These are phyloP conservation scores for Monosporascus cannonballus DNA, from an alignment of 2,329 filamentous ascomycete genomes.

Conservation along the genomic window DNA sequence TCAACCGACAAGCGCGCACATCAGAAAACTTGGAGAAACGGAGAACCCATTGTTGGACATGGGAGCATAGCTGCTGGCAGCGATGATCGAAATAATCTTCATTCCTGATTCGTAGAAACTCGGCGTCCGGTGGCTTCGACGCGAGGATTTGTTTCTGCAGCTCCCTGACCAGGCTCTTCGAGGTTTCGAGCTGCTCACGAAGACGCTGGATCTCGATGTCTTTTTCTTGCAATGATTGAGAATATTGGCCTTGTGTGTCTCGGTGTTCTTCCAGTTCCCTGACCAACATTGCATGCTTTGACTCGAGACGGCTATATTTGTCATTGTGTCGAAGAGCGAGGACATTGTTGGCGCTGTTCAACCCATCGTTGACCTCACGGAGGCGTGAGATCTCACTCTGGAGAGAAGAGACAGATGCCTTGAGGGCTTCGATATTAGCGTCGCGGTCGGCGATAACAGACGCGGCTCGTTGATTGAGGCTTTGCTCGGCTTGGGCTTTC, in stretches of 20 bases:
- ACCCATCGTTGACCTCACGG: slow-evolving; percentile 73
- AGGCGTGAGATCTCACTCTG: slow-evolving; percentile 77
- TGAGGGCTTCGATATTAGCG: slow-evolving; percentile 77
- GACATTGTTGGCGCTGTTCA: slow-evolving; percentile 71
- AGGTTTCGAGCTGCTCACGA: slow-evolving; percentile 69
- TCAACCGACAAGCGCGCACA: slow-evolving; percentile 77
- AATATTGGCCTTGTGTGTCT: slow-evolving; percentile 55
- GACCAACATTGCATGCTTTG: slow-evolving; percentile 58
- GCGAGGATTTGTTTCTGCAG: slow-evolving; percentile 54
- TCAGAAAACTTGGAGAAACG: slow-evolving; percentile 98
- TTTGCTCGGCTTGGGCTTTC: slow-evolving; percentile 62
- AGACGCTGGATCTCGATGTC: slow-evolving; percentile 77
- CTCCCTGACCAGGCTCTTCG: slow-evolving; percentile 55
- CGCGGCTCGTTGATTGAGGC: slow-evolving; percentile 58
- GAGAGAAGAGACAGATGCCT: slow-evolving; percentile 70
- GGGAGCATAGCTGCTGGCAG: slow-evolving; percentile 90
- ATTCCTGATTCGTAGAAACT: slow-evolving; percentile 74
- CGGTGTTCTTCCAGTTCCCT: slow-evolving; percentile 66
- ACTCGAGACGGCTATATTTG: slow-evolving; percentile 61
- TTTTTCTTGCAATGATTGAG: slow-evolving; percentile 67
- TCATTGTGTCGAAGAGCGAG: slow-evolving; percentile 71
- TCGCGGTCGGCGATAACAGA: slow-evolving; percentile 74
- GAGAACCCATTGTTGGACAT: slow-evolving; percentile 95
- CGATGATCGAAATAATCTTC: slow-evolving; percentile 94
- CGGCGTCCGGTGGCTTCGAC: slow-evolving; percentile 54